Conservation (phyloP, 176 grass and related monocot species). For the Avena eriantha region DNA sequence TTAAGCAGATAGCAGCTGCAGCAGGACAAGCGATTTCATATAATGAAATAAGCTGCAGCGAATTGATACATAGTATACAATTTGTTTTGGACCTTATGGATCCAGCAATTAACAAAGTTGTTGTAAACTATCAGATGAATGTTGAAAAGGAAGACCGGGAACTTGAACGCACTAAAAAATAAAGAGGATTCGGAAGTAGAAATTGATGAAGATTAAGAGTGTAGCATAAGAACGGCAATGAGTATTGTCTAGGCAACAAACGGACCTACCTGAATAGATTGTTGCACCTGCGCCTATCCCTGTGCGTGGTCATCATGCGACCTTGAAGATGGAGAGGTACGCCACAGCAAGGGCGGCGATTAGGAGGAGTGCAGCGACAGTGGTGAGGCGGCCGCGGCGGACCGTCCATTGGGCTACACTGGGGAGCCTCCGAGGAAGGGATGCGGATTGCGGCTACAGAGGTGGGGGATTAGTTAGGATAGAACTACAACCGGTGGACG, state of each 20-base stretch:
- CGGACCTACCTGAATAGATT: constrained; percentile 68
- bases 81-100: constrained; percentile 85
- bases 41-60: constrained; percentile 74
- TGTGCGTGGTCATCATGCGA: not conserved
- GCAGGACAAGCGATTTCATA: constrained; percentile 82
- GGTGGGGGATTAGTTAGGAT: too few relatives aligned
- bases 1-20: constrained; percentile 85
- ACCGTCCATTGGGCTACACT: too few relatives aligned
- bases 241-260: not conserved
- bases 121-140: constrained; percentile 64
- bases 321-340: too few relatives aligned
- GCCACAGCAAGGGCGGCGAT: too few relatives aligned
- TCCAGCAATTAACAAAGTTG: constrained; percentile 77
- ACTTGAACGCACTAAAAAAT: constrained; percentile 82
- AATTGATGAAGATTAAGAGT: constrained; percentile 94
- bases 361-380: too few relatives aligned
- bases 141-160: constrained; percentile 86
- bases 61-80: constrained; percentile 79
- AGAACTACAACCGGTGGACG: too few relatives aligned
- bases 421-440: too few relatives aligned
- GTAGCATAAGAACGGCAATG: not conserved
- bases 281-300: constrained; percentile 57
- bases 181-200: constrained; percentile 96
- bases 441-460: too few relatives aligned
- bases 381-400: too few relatives aligned